These are phyloP conservation scores for Perkinsela sp. DNA, from an alignment of 208 protist species.

Conservation along the genomic window DNA sequence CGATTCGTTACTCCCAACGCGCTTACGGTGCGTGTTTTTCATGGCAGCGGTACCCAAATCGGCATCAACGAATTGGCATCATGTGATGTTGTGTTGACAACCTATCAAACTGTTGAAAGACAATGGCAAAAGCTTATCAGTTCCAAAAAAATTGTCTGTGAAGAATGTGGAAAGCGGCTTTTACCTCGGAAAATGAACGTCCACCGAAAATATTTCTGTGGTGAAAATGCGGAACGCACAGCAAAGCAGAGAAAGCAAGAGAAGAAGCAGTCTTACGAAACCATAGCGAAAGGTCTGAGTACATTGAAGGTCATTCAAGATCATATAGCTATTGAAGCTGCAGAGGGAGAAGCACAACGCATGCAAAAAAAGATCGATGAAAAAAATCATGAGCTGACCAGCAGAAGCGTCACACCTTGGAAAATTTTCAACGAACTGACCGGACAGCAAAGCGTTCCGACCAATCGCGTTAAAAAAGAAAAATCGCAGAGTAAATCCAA, in stretches of 20 bases:
- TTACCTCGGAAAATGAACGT: constrained; percentile 48
- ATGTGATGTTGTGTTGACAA: constrained; percentile 73
- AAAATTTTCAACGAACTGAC: background rate
- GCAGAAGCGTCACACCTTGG: background rate
- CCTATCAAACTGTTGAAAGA: constrained; percentile 65
- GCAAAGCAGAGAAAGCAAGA: constrained; percentile 46
- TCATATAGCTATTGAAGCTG: constrained; percentile 4
- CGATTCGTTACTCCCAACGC: constrained; percentile 24
- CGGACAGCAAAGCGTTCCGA: constrained; percentile 2
- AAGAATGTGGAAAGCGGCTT: constrained; percentile 55
- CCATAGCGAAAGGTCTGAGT: constrained; percentile 35
- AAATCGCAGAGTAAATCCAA: background rate
- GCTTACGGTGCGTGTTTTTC: constrained; percentile 40
- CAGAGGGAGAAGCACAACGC: background rate
- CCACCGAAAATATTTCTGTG: constrained; percentile 76
- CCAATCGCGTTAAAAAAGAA: constrained; percentile 1
- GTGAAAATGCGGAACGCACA: constrained; percentile 40
- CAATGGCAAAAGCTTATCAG: constrained; percentile 45
- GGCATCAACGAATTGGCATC: constrained; percentile 25
- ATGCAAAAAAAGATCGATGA: constrained; percentile 1
- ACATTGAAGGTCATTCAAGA: constrained; percentile 34
- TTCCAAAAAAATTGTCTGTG: constrained; percentile 44
- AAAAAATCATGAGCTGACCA: constrained; percentile 1
- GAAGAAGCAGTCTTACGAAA: constrained; percentile 26
- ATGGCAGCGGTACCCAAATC: constrained; percentile 13